phyloP scores from a whole-genome alignment of 306 rosid species.

The Rubus idaeus region DNA sequence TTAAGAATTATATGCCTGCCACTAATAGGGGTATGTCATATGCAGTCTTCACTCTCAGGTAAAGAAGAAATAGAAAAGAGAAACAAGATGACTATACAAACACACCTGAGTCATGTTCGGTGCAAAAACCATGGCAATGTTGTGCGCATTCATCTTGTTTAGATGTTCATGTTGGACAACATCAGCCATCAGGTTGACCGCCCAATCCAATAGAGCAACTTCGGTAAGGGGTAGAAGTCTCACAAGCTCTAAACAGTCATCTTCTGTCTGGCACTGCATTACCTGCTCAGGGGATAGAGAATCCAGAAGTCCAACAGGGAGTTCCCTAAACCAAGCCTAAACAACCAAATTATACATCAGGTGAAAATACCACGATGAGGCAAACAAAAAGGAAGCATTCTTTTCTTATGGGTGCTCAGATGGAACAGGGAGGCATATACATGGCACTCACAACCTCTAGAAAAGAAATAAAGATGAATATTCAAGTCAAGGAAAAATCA shows the following conservation, averaged over 20 bases:
- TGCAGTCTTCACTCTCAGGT: neutral
- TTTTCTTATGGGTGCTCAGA: neutral
- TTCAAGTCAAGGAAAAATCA: constrained; percentile 11
- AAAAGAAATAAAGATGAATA: constrained; percentile 17
- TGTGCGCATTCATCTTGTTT: constrained; percentile 88
- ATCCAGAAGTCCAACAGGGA: constrained; percentile 74
- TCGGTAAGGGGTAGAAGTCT: constrained; percentile 67
- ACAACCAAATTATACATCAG: constrained; percentile 29
- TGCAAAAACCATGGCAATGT: constrained; percentile 93
- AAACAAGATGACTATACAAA: constrained; percentile 11
- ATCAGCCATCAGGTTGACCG: constrained; percentile 90
- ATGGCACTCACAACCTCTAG: neutral
- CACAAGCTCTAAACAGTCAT: constrained; percentile 64
- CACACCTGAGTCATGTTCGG: constrained; percentile 96
- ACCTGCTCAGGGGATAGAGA: constrained; percentile 69
- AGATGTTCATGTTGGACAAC: constrained; percentile 72
- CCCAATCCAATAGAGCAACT: constrained; percentile 84
- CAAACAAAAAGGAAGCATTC: neutral
- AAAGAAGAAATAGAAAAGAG: neutral
- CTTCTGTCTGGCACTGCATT: constrained; percentile 76
- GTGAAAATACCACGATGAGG: constrained; percentile 8
- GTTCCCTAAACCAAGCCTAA: constrained; percentile 95
- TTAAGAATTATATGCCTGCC: neutral
- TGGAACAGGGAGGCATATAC: neutral
- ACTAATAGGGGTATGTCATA: neutral